These are phyloP conservation scores for Diaporthe aspalathi DNA, from an alignment of 2,329 filamentous ascomycete species.

Conservation along the genomic window DNA sequence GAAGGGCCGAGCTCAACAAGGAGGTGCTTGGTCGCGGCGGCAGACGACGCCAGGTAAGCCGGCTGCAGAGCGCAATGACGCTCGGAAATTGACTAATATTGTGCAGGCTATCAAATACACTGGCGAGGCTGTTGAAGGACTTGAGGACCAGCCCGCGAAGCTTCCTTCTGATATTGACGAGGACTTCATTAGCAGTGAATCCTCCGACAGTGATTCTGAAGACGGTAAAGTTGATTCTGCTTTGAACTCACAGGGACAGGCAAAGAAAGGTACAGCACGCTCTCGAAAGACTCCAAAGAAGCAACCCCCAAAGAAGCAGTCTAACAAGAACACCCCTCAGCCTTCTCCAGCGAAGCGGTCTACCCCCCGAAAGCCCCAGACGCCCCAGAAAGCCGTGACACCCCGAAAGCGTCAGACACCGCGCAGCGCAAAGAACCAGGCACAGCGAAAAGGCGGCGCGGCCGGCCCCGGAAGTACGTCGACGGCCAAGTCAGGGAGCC, in stretches of 20 bases:
- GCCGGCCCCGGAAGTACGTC: constrained; percentile 29
- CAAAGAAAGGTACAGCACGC: constrained; percentile 38
- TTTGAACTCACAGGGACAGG: constrained; percentile 31
- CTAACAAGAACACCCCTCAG: constrained; percentile 48
- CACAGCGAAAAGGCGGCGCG: constrained; percentile 21
- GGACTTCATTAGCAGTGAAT: constrained; percentile 38
- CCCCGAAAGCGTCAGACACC: constrained; percentile 22
- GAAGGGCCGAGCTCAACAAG: constrained; percentile 74
- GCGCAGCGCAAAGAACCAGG: constrained; percentile 3
- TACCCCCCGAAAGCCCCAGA: constrained; percentile 40
- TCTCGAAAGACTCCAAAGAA: constrained; percentile 40
- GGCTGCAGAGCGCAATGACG: neutral
- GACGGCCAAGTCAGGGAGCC: neutral
- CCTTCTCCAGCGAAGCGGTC: constrained; percentile 40
- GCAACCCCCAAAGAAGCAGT: constrained; percentile 41
- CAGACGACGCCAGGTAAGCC: constrained; percentile 70
- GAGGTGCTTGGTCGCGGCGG: constrained; percentile 89
- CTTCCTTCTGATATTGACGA: constrained; percentile 36
- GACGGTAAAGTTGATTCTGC: constrained; percentile 29
- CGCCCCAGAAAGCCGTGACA: neutral
- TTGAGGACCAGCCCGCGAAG: constrained; percentile 32
- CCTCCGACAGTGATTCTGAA: constrained; percentile 35
- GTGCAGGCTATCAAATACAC: constrained; percentile 38
- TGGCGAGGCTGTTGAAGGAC: constrained; percentile 17
- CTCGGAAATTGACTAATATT: constrained; percentile 20